Conservation (phyloP, 2,329 filamentous ascomycete species). For the Pseudogymnoascus pannorum region DNA sequence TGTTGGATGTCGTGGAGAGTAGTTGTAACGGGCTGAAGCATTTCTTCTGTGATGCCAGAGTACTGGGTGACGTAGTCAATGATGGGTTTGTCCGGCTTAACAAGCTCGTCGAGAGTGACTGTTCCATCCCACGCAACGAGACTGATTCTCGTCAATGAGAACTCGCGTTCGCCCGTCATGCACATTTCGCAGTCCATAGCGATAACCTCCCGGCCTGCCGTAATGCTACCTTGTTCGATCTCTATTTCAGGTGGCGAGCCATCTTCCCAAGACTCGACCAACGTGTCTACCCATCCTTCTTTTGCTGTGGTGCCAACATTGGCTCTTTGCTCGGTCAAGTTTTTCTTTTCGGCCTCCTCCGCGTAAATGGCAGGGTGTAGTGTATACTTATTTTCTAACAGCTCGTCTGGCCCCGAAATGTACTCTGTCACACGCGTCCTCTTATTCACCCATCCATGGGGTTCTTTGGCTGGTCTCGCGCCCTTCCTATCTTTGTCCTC, state of each 20-base stretch:
- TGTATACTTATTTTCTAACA: constrained; percentile 76
- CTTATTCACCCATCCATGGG: constrained; percentile 62
- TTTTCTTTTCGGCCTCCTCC: constrained; percentile 46
- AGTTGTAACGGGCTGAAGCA: constrained; percentile 77
- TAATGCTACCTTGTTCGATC: constrained; percentile 74
- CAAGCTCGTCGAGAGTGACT: constrained; percentile 78
- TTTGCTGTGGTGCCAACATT: constrained; percentile 39
- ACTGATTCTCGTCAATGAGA: constrained; percentile 83
- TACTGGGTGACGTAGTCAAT: constrained; percentile 83
- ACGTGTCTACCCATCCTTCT: constrained; percentile 77
- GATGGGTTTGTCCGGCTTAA: constrained; percentile 84
- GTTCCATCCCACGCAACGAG: constrained; percentile 79
- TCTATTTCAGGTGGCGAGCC: constrained; percentile 61
- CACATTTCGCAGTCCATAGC: constrained; percentile 98
- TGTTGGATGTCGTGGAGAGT: constrained; percentile 76
- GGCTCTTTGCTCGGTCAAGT: constrained; percentile 46
- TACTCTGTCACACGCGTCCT: constrained; percentile 79
- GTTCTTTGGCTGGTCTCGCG: constrained; percentile 54
- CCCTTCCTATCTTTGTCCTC: constrained; percentile 58
- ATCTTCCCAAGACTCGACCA: constrained; percentile 58
- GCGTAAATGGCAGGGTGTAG: constrained; percentile 71
- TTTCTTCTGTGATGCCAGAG: constrained; percentile 85
- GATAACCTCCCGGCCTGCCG: constrained; percentile 69
- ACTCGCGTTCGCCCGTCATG: constrained; percentile 70
- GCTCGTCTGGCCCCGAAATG: constrained; percentile 62